Percentiles rank a stretch among this genome's conserved stretches.
These are phyloP conservation scores for Paecilomyces sp. DNA, from an alignment of 2,329 filamentous ascomycete species.

Conservation along the genomic window DNA sequence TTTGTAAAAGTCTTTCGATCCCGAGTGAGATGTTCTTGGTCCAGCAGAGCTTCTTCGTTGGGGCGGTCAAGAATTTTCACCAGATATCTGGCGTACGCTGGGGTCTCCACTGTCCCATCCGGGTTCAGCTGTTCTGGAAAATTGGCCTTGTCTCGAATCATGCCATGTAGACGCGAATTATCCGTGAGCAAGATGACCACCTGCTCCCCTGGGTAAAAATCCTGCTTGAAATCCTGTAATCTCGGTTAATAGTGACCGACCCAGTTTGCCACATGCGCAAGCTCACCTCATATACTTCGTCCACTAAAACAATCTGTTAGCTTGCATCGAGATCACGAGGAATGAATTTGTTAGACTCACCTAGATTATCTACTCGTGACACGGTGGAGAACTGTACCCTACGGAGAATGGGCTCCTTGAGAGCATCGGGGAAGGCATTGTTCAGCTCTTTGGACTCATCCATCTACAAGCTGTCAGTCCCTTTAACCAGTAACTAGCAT, in stretches of 20 bases:
- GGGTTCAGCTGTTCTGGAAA: constrained; percentile 54
- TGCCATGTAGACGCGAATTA: constrained; percentile 63
- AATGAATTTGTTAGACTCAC: constrained; percentile 30
- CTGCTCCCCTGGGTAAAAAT: constrained; percentile 84
- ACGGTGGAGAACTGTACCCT: constrained; percentile 87
- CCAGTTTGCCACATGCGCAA: not conserved
- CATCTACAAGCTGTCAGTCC: constrained; percentile 44
- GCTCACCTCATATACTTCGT: constrained; percentile 43
- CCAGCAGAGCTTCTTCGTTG: constrained; percentile 68
- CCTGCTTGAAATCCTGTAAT: constrained; percentile 65
- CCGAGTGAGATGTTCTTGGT: constrained; percentile 73
- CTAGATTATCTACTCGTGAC: constrained; percentile 77
- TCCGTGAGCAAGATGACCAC: constrained; percentile 66
- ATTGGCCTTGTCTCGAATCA: constrained; percentile 77
- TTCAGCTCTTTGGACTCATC: constrained; percentile 83
- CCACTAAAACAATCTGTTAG: constrained; percentile 31
- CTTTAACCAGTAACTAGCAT: constrained; percentile 5
- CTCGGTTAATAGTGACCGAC: constrained; percentile 7
- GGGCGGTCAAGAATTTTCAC: constrained; percentile 64
- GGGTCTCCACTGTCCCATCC: constrained; percentile 61
- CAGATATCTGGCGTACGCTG: constrained; percentile 70
- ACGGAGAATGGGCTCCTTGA: constrained; percentile 84
- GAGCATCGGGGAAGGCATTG: constrained; percentile 79
- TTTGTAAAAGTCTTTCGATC: constrained; percentile 93
- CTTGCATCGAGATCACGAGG: not conserved